These are phyloP conservation scores for Amborella trichopoda DNA, from an alignment of 164 flowering plant genomes.

Conservation along the genomic window DNA sequence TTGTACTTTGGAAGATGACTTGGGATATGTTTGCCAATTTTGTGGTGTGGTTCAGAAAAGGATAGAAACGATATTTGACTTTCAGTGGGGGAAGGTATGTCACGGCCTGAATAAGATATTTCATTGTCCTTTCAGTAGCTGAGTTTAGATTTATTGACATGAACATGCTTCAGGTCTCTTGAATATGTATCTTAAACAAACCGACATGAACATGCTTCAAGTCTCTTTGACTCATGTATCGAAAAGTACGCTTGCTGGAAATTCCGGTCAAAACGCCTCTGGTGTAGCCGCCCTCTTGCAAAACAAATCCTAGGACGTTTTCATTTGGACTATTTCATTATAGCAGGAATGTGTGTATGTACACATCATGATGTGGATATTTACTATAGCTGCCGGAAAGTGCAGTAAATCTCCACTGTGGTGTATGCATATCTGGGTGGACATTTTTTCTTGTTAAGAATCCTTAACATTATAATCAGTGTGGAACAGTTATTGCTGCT, in stretches of 20 bases:
- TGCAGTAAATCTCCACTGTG: neutral
- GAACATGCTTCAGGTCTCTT: neutral
- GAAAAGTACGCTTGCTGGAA: neutral
- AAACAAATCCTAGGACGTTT: no score
- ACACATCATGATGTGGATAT: no score
- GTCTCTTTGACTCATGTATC: neutral
- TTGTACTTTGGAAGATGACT: slow-evolving; percentile 27
- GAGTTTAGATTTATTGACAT: neutral
- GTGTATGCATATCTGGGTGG: neutral
- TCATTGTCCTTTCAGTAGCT: neutral
- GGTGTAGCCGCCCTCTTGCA: neutral
- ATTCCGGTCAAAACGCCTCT: neutral
- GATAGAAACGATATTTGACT: slow-evolving; percentile 28
- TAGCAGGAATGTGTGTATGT: no score
- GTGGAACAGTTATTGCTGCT: no score
- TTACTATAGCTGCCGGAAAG: no score
- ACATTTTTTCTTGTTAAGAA: neutral
- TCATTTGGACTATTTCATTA: no score
- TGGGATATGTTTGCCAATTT: slow-evolving; percentile 28
- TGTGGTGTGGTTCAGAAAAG: slow-evolving; percentile 25
- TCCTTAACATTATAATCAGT: neutral
- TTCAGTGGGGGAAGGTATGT: slow-evolving; percentile 25
- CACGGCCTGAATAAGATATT: neutral
- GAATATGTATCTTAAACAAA: neutral
- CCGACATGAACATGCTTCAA: neutral